Base-by-base conservation (phyloP, 371 early-diverging fungal species). In the Actinomucor elegans region DNA sequence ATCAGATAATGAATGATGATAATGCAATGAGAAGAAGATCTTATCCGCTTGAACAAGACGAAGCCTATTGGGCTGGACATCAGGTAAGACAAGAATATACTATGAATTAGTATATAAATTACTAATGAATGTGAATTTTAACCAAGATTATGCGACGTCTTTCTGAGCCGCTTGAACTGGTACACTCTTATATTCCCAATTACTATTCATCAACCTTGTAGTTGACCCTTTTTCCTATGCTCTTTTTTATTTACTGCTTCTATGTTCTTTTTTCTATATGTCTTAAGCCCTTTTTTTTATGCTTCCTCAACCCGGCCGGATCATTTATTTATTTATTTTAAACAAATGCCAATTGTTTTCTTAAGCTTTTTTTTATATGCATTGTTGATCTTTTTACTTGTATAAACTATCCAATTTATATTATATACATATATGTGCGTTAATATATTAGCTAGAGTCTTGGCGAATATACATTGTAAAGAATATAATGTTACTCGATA, bases 81-180 rank as follows among this genome's bases (percentile, higher is more conserved):
- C 56, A 56, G 41, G 41, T 41, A 48, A 24, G 5, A 31, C 31
- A 20, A 24, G 12, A 7, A 31, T 26, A 15, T 26, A 21, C 9
- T 35, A 14, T 26, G 2, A 12, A 35, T n/a, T n/a, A n/a, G n/a
- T 14, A 48, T 26, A 27, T 49, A 14, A 8, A 27, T 36, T 27
- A 10, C 42, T 32, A 43, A 42, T 24, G n/a, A 40, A 4, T 41
- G 21, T 21, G n/a, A n/a, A 12, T 27, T 28, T 32, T 35, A 26
- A 48, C 33, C 15, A 48, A 56, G 56, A 48, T 48, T 48, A 41
- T 56, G 43, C 48, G 56, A 41, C 56, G 48, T 15, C 14, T 42
- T 48, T 56, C 56, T 28, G 43, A 41, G 7, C 49, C 56, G 26
- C 35, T 35, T 34, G 37, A 48, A 36, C 35, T 48, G 37, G 35